Evolutionary conservation across 2,329 filamentous ascomycete species (phyloP).

Genomic region (Stenocarpella maydis): DNA sequence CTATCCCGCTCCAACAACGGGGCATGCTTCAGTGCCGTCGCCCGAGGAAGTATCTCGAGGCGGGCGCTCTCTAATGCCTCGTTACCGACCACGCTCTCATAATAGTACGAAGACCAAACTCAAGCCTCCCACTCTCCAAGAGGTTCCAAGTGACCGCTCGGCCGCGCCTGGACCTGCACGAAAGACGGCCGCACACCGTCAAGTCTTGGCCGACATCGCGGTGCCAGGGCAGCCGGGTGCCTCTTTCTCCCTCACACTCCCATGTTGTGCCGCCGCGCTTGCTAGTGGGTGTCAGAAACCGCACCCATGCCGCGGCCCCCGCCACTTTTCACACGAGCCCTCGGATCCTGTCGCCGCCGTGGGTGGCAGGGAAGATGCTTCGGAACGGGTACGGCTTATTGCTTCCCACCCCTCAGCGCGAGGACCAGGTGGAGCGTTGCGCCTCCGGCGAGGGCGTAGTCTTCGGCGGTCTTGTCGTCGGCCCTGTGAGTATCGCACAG

Average conservation of each 20-base stretch:
- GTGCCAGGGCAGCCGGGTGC: neutral
- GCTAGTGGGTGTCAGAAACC: neutral
- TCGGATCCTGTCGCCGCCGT: neutral
- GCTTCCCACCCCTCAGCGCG: slow-evolving; percentile 82
- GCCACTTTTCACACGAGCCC: neutral
- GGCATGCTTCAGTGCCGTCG: slow-evolving; percentile 17
- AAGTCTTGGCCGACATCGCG: neutral
- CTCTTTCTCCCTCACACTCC: neutral
- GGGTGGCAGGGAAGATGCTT: neutral
- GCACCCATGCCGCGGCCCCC: neutral
- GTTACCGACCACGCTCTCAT: neutral
- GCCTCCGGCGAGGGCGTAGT: slow-evolving; percentile 91
- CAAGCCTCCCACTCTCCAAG: neutral
- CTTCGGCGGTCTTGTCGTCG: slow-evolving; percentile 91
- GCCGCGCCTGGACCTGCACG: neutral
- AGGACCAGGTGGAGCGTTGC: slow-evolving; percentile 95
- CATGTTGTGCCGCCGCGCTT: neutral
- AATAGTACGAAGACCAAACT: neutral
- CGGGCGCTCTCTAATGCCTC: slow-evolving; percentile 10
- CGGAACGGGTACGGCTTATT: slow-evolving; percentile 13
- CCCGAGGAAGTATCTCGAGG: neutral
- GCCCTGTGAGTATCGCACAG: slow-evolving; percentile 64
- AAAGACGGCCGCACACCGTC: neutral
- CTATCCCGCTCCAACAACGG: too few relatives aligned
- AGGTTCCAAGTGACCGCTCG: neutral